Evolutionary conservation across 768 basidiomycete genomes (phyloP), one percentile per base, ranked within the genome.

Genomic region (Fibroporia radiculosa): DNA sequence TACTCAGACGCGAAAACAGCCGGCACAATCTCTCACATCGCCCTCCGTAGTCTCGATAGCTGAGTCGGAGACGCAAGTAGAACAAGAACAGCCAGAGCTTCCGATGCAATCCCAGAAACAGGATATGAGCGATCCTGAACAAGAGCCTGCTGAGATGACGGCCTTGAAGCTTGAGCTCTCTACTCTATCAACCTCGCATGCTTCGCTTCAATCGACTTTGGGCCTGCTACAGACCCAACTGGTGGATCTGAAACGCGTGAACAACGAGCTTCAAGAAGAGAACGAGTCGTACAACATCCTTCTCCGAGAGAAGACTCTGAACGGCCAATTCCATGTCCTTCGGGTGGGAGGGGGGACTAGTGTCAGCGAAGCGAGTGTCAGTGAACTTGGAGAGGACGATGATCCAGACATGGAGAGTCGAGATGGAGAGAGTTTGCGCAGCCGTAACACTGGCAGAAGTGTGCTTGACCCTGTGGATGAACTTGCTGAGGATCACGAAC

Each of bases 221-320:
- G 72, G 84, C n/a, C 78, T 92, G 27, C 69, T 93, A 32, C 86
- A 89, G 61, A 75, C 78, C 3, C 92, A 97, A 57, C 72, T 96
- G 10, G 70, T 82, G 26, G 93, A 97, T 57, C 65, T 97, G 42
- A 89, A 92, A 65, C 71, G 86, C 44, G 84, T 93, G 49, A 96
- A 96, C 61, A 76, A 82, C 51, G 80, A 84, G 51, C 63, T 92
- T 31, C 90, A 93, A 64, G 93, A 98, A 63, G 93, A 98, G 55
- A 99, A 97, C 62, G 93, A 96, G 65, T 88, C 88, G 40, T 99
- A 92, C 68, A 91, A 95, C 76, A 89, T 93, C 50, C 74, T 99
- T 29, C 67, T 98, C 20, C 73, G 89, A 49, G 93, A 98, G 66
- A 83, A 78, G 68, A 97, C 96, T 0, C 64, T 98, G 34, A 92